Conservation (phyloP, 139 green algal species). For the Coccomyxa sp. region DNA sequence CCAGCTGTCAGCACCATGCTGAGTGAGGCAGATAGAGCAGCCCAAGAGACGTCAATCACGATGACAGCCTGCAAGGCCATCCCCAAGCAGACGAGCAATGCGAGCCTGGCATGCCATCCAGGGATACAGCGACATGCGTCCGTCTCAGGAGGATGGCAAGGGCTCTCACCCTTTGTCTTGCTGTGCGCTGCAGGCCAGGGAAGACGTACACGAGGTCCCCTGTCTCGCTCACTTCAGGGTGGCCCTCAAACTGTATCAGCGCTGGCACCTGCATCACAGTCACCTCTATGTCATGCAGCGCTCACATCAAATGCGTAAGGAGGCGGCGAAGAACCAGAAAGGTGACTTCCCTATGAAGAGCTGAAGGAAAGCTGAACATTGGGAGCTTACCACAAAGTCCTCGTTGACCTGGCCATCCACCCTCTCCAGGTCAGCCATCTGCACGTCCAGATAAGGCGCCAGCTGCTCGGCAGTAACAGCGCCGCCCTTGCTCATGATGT, state of each 20-base stretch:
- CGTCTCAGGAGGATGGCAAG: neutral
- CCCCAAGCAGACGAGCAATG: neutral
- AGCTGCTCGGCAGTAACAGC: slow-evolving; percentile 94
- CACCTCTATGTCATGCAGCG: no score
- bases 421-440: slow-evolving; percentile 22
- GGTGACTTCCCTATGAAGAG: no score
- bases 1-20: neutral
- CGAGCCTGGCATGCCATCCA: no score
- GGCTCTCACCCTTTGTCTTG: slow-evolving; percentile 12
- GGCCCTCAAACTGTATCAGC: slow-evolving; percentile 78
- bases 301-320: no score
- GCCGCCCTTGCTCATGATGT: slow-evolving; percentile 62
- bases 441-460: slow-evolving; percentile 82
- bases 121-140: no score
- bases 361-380: no score
- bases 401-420: slow-evolving; percentile 50
- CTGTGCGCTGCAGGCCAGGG: slow-evolving; percentile 72
- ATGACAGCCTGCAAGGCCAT: neutral
- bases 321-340: no score
- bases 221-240: slow-evolving; percentile 72
- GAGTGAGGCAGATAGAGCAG: neutral
- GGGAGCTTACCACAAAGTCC: slow-evolving; percentile 58
- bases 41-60: neutral
- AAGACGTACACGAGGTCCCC: slow-evolving; percentile 93
- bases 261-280: slow-evolving; percentile 59